Evolutionary conservation across 108 stramenopile species (phyloP).

Genomic region (Stephanodiscus minutulus): DNA sequence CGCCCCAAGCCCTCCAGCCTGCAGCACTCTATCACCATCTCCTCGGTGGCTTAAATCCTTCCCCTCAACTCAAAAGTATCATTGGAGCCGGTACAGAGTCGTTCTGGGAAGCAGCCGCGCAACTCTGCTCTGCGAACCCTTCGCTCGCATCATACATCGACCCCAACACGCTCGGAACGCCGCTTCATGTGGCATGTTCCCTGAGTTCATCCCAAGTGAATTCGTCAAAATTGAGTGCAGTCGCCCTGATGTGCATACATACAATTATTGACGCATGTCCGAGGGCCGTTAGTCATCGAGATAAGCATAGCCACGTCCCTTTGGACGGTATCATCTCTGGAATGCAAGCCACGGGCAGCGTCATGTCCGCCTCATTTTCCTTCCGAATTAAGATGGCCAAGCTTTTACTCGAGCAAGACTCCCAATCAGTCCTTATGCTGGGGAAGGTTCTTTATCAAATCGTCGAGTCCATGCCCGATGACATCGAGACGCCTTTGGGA

Average conservation of each 20-base stretch:
- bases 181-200: slow-evolving; percentile 73
- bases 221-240: slow-evolving; percentile 5
- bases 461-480: slow-evolving; percentile 73
- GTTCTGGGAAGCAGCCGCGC: slow-evolving; percentile 33
- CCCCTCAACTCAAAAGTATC: neutral
- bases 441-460: slow-evolving; percentile 55
- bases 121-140: slow-evolving; percentile 14
- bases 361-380: slow-evolving; percentile 9
- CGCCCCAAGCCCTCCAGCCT: neutral
- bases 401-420: slow-evolving; percentile 9
- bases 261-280: slow-evolving; percentile 40
- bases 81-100: slow-evolving; percentile 8
- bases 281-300: slow-evolving; percentile 27
- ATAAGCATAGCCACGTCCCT: slow-evolving; percentile 63
- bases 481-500: slow-evolving; percentile 53
- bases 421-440: neutral
- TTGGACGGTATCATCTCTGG: slow-evolving; percentile 41
- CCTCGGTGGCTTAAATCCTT: neutral
- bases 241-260: slow-evolving; percentile 36
- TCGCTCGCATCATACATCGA: slow-evolving; percentile 43
- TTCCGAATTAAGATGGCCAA: slow-evolving; percentile 23
- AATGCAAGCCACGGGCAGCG: slow-evolving; percentile 33
- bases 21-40: slow-evolving; percentile 7
- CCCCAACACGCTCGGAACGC: slow-evolving; percentile 59
- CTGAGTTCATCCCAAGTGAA: slow-evolving; percentile 42